A percentile compares a stretch with the other conserved stretches of the same genome.
phyloP scores from a whole-genome alignment of 2,329 filamentous ascomycete species.

The Sporothrix humicola region DNA sequence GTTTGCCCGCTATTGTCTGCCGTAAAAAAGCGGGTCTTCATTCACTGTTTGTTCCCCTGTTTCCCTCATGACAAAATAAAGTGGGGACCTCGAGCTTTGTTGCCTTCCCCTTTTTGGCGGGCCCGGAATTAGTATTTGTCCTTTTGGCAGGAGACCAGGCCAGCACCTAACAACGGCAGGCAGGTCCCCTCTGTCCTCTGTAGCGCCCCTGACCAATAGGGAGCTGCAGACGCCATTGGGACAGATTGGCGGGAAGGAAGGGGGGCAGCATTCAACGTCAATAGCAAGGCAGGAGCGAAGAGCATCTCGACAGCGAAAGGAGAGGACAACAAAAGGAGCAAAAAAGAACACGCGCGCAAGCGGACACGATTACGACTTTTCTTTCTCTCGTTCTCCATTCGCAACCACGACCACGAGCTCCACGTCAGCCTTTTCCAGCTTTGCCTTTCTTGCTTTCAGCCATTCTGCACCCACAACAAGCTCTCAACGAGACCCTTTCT shows the following conservation, averaged over 20 bases:
- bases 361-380: neutral
- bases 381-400: no score
- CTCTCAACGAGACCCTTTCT: neutral
- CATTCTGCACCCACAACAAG: neutral
- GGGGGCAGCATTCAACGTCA: slow-evolving; percentile 26
- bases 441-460: neutral
- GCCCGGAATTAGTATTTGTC: slow-evolving; percentile 37
- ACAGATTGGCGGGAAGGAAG: slow-evolving; percentile 30
- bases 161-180: no score
- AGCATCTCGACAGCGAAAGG: slow-evolving; percentile 13
- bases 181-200: no score
- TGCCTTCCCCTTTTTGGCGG: slow-evolving; percentile 1
- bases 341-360: slow-evolving; percentile 15
- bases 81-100: slow-evolving; percentile 12
- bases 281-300: slow-evolving; percentile 21
- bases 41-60: neutral
- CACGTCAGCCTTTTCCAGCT: slow-evolving; percentile 19
- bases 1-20: neutral
- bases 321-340: slow-evolving; percentile 10
- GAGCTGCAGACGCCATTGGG: slow-evolving; percentile 26
- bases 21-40: neutral
- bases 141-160: neutral
- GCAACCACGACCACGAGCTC: slow-evolving; percentile 13
- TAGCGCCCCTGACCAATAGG: neutral
- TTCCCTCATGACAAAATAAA: neutral